Evolutionary conservation across 768 basidiomycete genomes (phyloP).

Genomic region (Kwoniella bestiolae): DNA sequence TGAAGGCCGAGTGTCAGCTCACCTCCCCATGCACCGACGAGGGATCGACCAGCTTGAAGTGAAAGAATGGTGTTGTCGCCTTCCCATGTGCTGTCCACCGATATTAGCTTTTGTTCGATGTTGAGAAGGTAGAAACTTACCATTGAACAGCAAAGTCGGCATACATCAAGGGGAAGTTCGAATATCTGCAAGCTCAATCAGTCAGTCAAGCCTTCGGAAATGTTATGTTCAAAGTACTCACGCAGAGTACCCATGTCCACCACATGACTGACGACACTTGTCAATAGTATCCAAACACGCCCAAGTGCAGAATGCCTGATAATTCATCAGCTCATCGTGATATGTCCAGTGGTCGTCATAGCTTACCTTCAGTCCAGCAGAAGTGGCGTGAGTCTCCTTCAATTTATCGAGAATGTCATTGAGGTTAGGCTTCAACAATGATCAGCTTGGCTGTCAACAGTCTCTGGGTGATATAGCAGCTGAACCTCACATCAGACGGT

Average conservation of each 20-base stretch:
- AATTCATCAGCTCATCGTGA: background rate
- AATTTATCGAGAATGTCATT: slow-evolving; percentile 59
- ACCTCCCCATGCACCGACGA: slow-evolving; percentile 56
- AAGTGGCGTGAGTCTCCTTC: slow-evolving; percentile 61
- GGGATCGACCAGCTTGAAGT: slow-evolving; percentile 57
- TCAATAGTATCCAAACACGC: slow-evolving; percentile 60
- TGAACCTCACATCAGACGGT: slow-evolving; percentile 50
- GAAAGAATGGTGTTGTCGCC: slow-evolving; percentile 59
- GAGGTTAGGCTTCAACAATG: slow-evolving; percentile 49
- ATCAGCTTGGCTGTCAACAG: background rate
- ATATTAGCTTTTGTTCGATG: background rate
- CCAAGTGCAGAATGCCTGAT: slow-evolving; percentile 60
- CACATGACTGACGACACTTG: slow-evolving; percentile 59
- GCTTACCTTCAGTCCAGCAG: slow-evolving; percentile 58
- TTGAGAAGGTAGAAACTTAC: slow-evolving; percentile 12
- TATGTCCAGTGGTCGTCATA: background rate
- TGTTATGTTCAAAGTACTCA: slow-evolving; percentile 30
- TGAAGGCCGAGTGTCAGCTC: slow-evolving; percentile 19
- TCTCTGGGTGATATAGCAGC: background rate
- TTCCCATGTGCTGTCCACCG: slow-evolving; percentile 58
- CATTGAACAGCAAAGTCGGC: slow-evolving; percentile 59
- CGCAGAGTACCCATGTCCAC: slow-evolving; percentile 60
- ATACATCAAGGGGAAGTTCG: slow-evolving; percentile 57
- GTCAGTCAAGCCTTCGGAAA: background rate
- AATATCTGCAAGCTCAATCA: slow-evolving; percentile 42